Evolutionary conservation across 2,329 filamentous ascomycete species (phyloP), one percentile per base, ranked within the genome.

Genomic region (Albifimbria verrucaria): DNA sequence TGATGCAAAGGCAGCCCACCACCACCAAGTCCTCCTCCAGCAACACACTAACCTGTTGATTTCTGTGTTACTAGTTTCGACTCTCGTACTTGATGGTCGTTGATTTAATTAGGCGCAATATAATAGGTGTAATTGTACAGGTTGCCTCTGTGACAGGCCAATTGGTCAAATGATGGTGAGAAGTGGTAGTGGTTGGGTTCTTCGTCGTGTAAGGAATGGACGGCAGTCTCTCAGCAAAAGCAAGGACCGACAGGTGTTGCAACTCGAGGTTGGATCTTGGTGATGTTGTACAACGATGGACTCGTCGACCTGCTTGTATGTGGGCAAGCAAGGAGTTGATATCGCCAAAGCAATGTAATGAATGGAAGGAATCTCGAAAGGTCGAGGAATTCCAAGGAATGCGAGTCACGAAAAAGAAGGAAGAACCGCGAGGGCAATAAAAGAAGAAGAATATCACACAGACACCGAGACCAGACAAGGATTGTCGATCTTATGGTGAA

Each of bases 351-450:
- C 36, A 45, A 24, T 59, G 65, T 68, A 79, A 77, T 68, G 76
- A 77, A 72, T 70, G 75, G 71, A 69, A 62, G 69, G 68, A 68
- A 62, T 66, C 66, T 71, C 65, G 55, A 61, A 59, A 51, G 46
- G 59, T 59, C 57, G 64, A 71, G 66, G 62, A 64, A 65, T 71
- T 74, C 73, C 75, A 69, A 73, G 68, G 70, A 68, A 64, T 65
- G 63, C 70, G 68, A 77, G 70, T 70, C 69, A 72, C 65, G 52
- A 62, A 70, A 76, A 76, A 72, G 69, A 76, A 76, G 72, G 69
- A 76, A 74, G 74, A 77, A 75, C 72, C 72, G 70, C 72, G 73
- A 72, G 71, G 70, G 69, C 71, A 75, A 73, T 68, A 72, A 73
- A 72, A 70, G 70, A 69, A 72, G 71, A 60, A 63, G 57, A 72